A percentile compares a stretch with the other conserved stretches of the same genome.
These are phyloP conservation scores for Rhodotorula sp. DNA, from an alignment of 1,284 basidiomycete species.

Conservation along the genomic window DNA sequence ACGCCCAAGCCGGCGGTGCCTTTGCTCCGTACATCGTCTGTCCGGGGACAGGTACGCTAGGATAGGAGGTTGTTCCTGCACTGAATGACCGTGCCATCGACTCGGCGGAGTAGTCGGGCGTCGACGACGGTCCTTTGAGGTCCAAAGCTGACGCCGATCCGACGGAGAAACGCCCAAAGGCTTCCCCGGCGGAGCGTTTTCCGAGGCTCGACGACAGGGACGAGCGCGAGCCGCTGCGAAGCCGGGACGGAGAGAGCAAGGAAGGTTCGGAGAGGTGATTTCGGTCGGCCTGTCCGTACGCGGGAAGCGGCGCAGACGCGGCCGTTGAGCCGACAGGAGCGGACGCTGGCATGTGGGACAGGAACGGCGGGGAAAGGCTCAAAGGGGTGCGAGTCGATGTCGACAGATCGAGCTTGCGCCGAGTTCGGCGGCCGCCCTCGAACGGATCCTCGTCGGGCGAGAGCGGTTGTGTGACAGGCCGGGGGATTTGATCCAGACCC, in stretches of 20 bases:
- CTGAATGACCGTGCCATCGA: no score
- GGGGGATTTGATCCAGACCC: neutral
- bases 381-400: conserved; percentile 5
- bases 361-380: conserved; percentile 10
- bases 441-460: neutral
- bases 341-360: neutral
- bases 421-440: neutral
- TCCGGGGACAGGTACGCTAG: no score
- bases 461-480: no score
- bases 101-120: no score
- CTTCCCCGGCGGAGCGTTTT: no score
- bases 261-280: neutral
- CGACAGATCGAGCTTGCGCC: neutral
- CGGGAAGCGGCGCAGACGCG: neutral
- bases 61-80: no score
- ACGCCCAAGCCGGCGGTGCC: neutral
- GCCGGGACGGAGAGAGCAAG: neutral
- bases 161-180: no score
- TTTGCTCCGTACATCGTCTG: no score
- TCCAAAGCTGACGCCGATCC: no score
- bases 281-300: neutral
- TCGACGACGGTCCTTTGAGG: no score
- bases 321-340: neutral
- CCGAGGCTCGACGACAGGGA: no score
- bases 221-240: no score